Base-by-base conservation (phyloP, 352 stramenopile genomes). In the Globisporangium carolinianum region DNA sequence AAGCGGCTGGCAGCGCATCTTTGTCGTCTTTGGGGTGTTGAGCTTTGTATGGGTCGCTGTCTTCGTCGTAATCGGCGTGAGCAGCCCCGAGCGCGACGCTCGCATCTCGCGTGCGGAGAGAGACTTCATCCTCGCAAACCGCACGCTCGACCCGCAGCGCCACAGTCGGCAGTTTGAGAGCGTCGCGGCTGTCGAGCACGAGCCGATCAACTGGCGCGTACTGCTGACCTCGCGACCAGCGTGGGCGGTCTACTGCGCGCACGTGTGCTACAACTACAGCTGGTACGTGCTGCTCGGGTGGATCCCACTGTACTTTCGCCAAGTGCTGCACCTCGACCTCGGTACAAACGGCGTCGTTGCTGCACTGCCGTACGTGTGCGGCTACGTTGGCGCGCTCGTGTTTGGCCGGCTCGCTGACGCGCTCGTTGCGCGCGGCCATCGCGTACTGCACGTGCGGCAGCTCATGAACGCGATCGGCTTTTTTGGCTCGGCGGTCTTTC, bases 261-360 rank as follows among this genome's bases (percentile, higher is more conserved):
- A 95, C 59, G 88, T 94, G 52, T 88, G 77, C 65, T 89, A 91
- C 68, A 95, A 95, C 62, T 95, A 94, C 67, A 84, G 78, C 54
- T 95, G 86, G 86, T 95, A 95, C 58, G 77, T 95, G 37, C 57
- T 95, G 37, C 64, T 95, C 43, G 82, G 86, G 17, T 95, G 86
- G 86, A 94, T 92, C 55, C 86, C 86, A 50, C 83, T 92, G 64
- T 95, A 95, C 61, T 93, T 94, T 65, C 77, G 78, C 43, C 78
- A 91, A 68, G 74, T 69, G 1, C 63, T 95, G n/a, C 59, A 91
- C 38, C 73, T 95, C 12, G 80, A 95, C 37, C 62, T 95, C 46
- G 73, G 76, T 50, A 78, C 82, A 54, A 80, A 83, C 24, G 80
- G 74, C 12, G 66, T 91, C 55, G 69, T 76, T 0, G 83, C 85